Conservation (phyloP, 106 monocot species). For the Acorus gramineus region DNA sequence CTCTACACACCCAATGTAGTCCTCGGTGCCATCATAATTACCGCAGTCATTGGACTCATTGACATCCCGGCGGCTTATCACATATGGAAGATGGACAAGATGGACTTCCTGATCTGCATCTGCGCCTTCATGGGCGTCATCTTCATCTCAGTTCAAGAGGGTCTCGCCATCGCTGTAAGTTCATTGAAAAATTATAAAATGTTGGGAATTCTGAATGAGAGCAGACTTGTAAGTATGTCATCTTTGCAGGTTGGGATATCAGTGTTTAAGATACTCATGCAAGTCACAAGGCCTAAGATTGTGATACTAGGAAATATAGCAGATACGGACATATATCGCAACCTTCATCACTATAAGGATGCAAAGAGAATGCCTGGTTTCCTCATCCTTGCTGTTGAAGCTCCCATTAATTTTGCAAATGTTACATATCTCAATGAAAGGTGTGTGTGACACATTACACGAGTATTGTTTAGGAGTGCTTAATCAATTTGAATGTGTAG, state of each 20-base stretch:
- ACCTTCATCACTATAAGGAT: conserved; percentile 61
- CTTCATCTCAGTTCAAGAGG: conserved; percentile 79
- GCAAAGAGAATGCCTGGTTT: conserved; percentile 65
- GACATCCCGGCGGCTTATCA: conserved; percentile 42
- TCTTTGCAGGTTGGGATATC: conserved; percentile 64
- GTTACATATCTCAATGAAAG: conserved; percentile 75
- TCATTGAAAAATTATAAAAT: too few species aligned
- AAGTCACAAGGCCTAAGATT: conserved; percentile 74
- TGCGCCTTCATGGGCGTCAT: conserved; percentile 74
- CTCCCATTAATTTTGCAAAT: conserved; percentile 85
- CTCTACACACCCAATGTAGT: conserved; percentile 85
- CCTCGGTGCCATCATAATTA: conserved; percentile 71
- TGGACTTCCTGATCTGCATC: conserved; percentile 70
- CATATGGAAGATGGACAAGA: conserved; percentile 91
- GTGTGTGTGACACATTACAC: conserved; percentile 12
- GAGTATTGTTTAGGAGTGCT: too few species aligned
- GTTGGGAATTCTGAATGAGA: too few species aligned
- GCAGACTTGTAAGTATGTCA: neutral
- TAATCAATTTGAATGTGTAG: too few species aligned
- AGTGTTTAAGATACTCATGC: conserved; percentile 64
- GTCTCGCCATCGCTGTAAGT: conserved; percentile 80
- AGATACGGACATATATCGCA: conserved; percentile 61
- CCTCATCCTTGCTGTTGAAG: conserved; percentile 63
- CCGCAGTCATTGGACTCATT: conserved; percentile 77
- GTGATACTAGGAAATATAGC: conserved; percentile 56